Base-by-base conservation (phyloP, 345 rosid genomes). In the Boechera retrofracta region DNA sequence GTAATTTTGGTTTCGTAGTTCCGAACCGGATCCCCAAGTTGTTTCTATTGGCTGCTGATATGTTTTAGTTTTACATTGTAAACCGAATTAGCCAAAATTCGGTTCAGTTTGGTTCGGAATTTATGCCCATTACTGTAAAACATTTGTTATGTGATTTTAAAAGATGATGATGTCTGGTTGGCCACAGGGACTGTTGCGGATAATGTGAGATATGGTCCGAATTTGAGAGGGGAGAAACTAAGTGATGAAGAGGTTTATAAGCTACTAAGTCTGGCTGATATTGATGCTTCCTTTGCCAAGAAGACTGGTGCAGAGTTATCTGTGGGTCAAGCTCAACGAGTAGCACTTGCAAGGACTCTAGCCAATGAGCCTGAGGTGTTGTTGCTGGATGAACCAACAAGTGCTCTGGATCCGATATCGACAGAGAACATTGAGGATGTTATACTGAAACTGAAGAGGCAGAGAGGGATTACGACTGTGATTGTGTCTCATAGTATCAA, bases 281-380 rank as follows among this genome's bases (percentile, higher is more conserved):
- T 92, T 7, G 93, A 88, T 75, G 47, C 92, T 69, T 82, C 92
- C 16, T 84, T 88, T 44, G 73, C 77, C 7, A 72, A 49, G 56
- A 94, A 88, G 83, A 80, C 42, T 18, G 87, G 88, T n/a, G 49
- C 69, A 4, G 97, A 90, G 67, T 71, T 92, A 70, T 92, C 97
- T 0, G 97, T 90, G 0, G 97, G 97, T 44, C 96, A 94, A 85
- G 91, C 92, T n/a, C 98, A 90, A 65, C 81, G 98, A 71, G 98
- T 92, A 48, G 97, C 98, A 0, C 91, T 94, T 45, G 97, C 98
- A 1, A 82, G 97, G 78, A 94, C 97, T 4, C 76, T 94, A 36
- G 98, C 97, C 6, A 92, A 92, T 32, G 90, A 88, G 16, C 98
- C 97, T 0, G 95, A 90, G 85, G 94, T 94, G 66, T 77, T 94